phyloP scores from a whole-genome alignment of 2,329 filamentous ascomycete genomes.

The Pseudogymnoascus sp. region DNA sequence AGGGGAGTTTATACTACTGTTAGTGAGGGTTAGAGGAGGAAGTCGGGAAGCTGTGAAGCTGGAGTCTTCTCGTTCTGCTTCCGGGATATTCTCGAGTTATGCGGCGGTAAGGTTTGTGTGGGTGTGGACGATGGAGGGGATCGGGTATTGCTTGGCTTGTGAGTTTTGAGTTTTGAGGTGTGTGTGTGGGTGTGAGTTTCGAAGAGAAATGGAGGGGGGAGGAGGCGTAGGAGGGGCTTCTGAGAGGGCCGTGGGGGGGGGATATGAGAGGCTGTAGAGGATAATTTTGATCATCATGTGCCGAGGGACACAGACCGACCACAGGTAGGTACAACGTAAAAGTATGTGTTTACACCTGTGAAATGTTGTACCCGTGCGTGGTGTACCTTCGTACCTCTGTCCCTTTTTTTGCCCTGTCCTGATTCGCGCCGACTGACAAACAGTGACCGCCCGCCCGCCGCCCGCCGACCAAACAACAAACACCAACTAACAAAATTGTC shows the following conservation, averaged over 20 bases:
- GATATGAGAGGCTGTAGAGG: background rate
- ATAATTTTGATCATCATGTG: background rate
- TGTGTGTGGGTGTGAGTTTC: background rate
- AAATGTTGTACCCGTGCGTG: background rate
- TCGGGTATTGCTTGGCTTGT: background rate
- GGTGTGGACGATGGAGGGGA: background rate
- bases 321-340: background rate
- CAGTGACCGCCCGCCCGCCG: background rate
- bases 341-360: background rate
- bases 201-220: background rate
- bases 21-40: background rate
- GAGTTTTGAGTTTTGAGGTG: background rate
- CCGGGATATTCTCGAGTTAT: background rate
- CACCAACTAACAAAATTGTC: background rate
- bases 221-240: too few species aligned
- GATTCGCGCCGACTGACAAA: background rate
- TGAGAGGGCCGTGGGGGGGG: background rate
- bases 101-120: background rate
- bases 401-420: background rate
- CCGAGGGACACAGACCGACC: background rate
- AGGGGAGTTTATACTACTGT: background rate
- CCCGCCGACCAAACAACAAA: too few species aligned
- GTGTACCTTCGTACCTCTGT: background rate
- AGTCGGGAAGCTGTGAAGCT: background rate
- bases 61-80: background rate